phyloP scores from a whole-genome alignment of 352 stramenopile species.

The Phytophthora gonapodyides region DNA sequence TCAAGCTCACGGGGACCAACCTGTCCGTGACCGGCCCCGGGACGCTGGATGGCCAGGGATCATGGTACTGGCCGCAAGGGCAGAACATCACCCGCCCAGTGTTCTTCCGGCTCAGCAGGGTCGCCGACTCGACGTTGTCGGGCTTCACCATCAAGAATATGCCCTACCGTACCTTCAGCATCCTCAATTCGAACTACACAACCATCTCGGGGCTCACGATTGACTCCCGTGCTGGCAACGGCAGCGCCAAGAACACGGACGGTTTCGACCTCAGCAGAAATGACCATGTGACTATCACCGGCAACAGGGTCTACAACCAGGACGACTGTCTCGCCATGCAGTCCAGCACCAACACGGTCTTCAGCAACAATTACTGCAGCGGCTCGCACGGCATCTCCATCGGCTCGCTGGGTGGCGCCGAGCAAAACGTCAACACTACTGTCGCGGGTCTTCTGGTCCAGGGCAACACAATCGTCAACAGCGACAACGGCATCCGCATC shows the following conservation, averaged over 20 bases:
- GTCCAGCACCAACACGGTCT: slow-evolving; percentile 19
- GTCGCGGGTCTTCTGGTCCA: slow-evolving; percentile 24
- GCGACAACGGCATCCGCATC: slow-evolving; percentile 29
- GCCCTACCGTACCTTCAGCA: slow-evolving; percentile 40
- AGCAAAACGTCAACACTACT: slow-evolving; percentile 9
- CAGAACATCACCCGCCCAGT: slow-evolving; percentile 31
- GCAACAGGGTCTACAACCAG: slow-evolving; percentile 20
- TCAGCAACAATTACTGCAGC: slow-evolving; percentile 21
- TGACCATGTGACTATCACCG: slow-evolving; percentile 16
- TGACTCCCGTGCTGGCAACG: slow-evolving; percentile 22
- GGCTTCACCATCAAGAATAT: slow-evolving; percentile 42
- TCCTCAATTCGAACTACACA: slow-evolving; percentile 27
- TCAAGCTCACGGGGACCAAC: slow-evolving; percentile 30
- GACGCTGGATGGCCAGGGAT: slow-evolving; percentile 42
- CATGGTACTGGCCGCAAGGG: slow-evolving; percentile 43
- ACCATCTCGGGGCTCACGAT: slow-evolving; percentile 22
- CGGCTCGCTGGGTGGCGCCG: slow-evolving; percentile 15
- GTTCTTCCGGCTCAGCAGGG: slow-evolving; percentile 34
- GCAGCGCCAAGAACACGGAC: slow-evolving; percentile 19
- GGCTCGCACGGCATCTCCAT: slow-evolving; percentile 31
- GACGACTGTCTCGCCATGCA: slow-evolving; percentile 21
- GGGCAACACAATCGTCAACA: slow-evolving; percentile 31
- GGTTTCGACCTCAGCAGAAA: slow-evolving; percentile 20
- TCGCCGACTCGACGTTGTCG: slow-evolving; percentile 35
- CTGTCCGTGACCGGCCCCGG: slow-evolving; percentile 33